Evolutionary conservation across 2,329 filamentous ascomycete genomes (phyloP).

Genomic region (Colletotrichum noveboracense): DNA sequence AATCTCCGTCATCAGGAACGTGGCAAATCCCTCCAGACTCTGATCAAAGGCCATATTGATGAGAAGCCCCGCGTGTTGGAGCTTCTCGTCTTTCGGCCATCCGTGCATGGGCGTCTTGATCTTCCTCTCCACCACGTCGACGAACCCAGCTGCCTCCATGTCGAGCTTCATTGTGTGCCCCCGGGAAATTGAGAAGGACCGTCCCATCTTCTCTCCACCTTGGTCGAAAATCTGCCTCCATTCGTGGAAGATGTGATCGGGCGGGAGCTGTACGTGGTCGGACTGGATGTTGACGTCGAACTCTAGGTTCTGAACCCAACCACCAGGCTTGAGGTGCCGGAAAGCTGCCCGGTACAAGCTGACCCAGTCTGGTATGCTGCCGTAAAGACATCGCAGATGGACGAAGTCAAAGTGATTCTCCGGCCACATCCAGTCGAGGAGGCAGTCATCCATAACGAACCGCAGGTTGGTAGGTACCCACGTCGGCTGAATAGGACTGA

Average conservation of each 20-base stretch:
- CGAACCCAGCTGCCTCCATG: conserved; percentile 30
- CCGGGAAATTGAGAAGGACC: conserved; percentile 25
- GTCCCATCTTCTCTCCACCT: conserved; percentile 27
- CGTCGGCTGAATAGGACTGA: conserved; percentile 60
- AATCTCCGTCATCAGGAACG: conserved; percentile 31
- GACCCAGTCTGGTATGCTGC: conserved; percentile 59
- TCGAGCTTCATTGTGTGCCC: conserved; percentile 24
- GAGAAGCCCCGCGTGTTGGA: conserved; percentile 20
- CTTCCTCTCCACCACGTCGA: conserved; percentile 20
- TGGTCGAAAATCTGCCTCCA: conserved; percentile 29
- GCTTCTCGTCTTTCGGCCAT: conserved; percentile 21
- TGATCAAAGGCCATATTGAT: conserved; percentile 28
- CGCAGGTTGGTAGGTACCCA: conserved; percentile 63
- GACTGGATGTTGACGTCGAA: conserved; percentile 25
- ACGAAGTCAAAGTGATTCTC: conserved; percentile 61
- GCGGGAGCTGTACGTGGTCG: conserved; percentile 27
- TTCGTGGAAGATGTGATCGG: conserved; percentile 29
- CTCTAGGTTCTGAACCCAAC: conserved; percentile 33
- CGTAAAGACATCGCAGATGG: conserved; percentile 60
- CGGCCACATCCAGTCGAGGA: conserved; percentile 49
- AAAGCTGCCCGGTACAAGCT: conserved; percentile 52
- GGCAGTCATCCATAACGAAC: conserved; percentile 65
- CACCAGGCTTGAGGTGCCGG: conserved; percentile 58
- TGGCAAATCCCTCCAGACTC: conserved; percentile 31
- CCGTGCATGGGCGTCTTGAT: conserved; percentile 23